phyloP scores from a whole-genome alignment of 2,329 filamentous ascomycete genomes.

The Fusarium staphyleae region DNA sequence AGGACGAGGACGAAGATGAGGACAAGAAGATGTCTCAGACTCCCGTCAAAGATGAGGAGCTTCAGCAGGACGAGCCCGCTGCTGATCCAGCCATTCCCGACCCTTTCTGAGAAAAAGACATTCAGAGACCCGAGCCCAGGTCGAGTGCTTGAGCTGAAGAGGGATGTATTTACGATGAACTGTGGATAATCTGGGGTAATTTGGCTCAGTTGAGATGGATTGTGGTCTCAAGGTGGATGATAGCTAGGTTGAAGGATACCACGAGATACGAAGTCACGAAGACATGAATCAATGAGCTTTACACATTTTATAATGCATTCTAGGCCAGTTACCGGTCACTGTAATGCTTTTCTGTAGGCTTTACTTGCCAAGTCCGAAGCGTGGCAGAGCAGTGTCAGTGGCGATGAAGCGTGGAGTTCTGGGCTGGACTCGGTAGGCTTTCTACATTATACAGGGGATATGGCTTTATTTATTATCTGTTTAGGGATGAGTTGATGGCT shows the following conservation, averaged over 20 bases:
- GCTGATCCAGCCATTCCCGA: conserved; percentile 2
- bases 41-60: conserved; percentile 28
- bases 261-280: conserved; percentile 8
- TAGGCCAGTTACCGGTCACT: no score
- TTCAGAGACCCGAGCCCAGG: neutral
- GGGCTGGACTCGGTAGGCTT: neutral
- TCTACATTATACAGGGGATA: neutral
- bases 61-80: conserved; percentile 1
- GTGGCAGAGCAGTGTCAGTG: conserved; percentile 3
- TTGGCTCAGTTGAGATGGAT: conserved; percentile 2
- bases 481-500: neutral
- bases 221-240: conserved; percentile 9
- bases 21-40: conserved; percentile 15
- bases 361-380: neutral
- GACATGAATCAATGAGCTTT: conserved; percentile 2
- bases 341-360: no score
- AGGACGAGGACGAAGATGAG: conserved; percentile 26
- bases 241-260: conserved; percentile 13
- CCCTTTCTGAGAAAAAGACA: conserved; percentile 11
- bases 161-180: no score
- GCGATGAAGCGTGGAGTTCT: neutral
- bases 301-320: neutral
- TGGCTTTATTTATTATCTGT: neutral
- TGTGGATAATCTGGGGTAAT: conserved; percentile 1
- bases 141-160: no score